Percentiles rank a stretch among this genome's conserved stretches.
Evolutionary conservation across 2,329 filamentous ascomycete species (phyloP).

Genomic region (Fusarium goolgardi): DNA sequence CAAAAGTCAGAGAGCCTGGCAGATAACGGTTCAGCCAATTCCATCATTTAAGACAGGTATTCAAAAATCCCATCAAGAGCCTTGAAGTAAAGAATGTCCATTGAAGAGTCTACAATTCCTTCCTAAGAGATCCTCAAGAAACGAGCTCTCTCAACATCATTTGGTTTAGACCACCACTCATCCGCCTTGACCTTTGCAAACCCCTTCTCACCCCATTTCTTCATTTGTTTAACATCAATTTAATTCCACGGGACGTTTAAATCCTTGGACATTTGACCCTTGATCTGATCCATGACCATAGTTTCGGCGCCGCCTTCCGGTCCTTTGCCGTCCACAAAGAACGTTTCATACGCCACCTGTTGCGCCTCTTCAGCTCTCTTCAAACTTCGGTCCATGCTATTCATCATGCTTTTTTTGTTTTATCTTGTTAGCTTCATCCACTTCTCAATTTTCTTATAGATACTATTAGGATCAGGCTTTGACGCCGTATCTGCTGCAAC

Average conservation of each 20-base stretch:
- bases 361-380: neutral
- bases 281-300: slow-evolving; percentile 3
- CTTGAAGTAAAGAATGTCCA: neutral
- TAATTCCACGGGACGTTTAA: slow-evolving; percentile 30
- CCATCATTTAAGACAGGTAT: neutral
- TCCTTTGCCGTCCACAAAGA: slow-evolving; percentile 23
- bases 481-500: neutral
- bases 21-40: neutral
- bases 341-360: neutral
- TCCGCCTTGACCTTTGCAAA: slow-evolving; percentile 17
- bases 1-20: neutral
- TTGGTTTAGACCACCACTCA: slow-evolving; percentile 32
- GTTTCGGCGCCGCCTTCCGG: neutral
- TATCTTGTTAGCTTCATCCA: slow-evolving; percentile 33
- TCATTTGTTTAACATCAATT: slow-evolving; percentile 12
- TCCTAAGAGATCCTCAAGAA: neutral
- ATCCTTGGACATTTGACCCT: slow-evolving; percentile 39
- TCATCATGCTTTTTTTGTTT: slow-evolving; percentile 21
- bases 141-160: slow-evolving; percentile 23
- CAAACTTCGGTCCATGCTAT: slow-evolving; percentile 9
- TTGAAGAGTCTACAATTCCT: neutral
- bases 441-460: slow-evolving; percentile 23
- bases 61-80: neutral
- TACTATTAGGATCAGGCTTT: neutral
- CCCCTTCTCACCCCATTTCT: slow-evolving; percentile 24